Evolutionary conservation across 2,329 filamentous ascomycete genomes (phyloP).

Genomic region (Diaporthe vexans): DNA sequence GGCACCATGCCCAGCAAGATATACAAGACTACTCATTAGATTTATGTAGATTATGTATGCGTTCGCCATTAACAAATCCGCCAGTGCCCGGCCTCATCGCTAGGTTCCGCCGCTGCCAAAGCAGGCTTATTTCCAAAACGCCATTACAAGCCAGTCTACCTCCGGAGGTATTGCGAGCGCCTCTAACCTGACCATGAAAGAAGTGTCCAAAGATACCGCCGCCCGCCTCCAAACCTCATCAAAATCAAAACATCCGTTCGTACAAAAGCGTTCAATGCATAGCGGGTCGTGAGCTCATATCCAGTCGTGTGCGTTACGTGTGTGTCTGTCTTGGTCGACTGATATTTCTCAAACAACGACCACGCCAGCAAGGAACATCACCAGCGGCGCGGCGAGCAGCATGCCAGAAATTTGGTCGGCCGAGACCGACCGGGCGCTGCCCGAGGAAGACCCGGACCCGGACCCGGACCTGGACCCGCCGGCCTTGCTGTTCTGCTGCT

Average conservation of each 20-base stretch:
- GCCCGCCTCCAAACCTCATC: background rate
- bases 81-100: background rate
- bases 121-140: background rate
- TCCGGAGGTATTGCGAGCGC: background rate
- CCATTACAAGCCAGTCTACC: background rate
- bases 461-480: background rate
- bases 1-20: background rate
- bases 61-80: background rate
- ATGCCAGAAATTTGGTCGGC: background rate
- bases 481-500: constrained; percentile 3
- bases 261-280: constrained; percentile 26
- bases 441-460: background rate
- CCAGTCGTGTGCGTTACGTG: background rate
- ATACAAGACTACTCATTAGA: constrained; percentile 11
- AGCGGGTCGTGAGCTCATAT: background rate
- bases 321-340: background rate
- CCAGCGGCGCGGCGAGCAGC: constrained; percentile 1
- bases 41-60: constrained; percentile 7
- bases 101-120: background rate
- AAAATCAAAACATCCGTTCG: constrained; percentile 1
- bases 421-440: background rate
- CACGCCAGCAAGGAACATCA: constrained; percentile 18
- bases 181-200: background rate
- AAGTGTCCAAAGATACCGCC: background rate
- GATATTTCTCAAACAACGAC: constrained; percentile 1